phyloP scores from a whole-genome alignment of 371 early-diverging fungal species.

The Dentiscutata heterogama region DNA sequence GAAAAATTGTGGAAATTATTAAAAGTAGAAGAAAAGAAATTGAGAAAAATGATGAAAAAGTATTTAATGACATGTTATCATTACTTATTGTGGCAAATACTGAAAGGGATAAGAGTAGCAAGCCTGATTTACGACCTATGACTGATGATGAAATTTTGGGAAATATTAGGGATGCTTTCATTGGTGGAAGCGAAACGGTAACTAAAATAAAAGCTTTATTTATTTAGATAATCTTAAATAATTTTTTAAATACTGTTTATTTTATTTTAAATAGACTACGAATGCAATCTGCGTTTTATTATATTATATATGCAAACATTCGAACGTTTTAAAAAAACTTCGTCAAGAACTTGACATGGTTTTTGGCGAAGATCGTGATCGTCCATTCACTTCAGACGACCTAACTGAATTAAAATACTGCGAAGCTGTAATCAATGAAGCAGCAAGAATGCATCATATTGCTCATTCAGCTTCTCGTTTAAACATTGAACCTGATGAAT shows the following conservation, averaged over 20 bases:
- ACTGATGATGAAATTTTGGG: background rate
- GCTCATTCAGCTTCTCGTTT: background rate
- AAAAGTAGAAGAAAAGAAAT: constrained; percentile 28
- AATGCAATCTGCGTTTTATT: background rate
- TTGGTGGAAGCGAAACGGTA: background rate
- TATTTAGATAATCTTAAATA: background rate
- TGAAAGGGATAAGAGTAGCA: background rate
- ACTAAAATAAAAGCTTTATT: background rate
- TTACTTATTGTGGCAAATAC: constrained; percentile 9
- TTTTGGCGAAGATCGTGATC: background rate
- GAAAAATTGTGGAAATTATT: background rate
- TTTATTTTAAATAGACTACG: background rate
- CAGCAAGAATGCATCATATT: background rate
- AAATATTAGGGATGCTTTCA: background rate
- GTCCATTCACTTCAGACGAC: background rate
- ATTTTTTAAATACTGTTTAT: too few relatives aligned
- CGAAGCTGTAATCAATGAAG: constrained; percentile 20
- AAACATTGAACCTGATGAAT: constrained; percentile 2
- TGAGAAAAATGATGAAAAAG: too few relatives aligned
- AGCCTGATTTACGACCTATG: background rate
- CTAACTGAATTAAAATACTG: constrained; percentile 1
- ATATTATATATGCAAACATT: background rate
- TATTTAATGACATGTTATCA: background rate
- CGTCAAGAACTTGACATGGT: constrained; percentile 8
- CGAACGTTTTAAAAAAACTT: background rate